Conservation (phyloP, 805 yeast genomes). For the Metschnikowia borealis region DNA sequence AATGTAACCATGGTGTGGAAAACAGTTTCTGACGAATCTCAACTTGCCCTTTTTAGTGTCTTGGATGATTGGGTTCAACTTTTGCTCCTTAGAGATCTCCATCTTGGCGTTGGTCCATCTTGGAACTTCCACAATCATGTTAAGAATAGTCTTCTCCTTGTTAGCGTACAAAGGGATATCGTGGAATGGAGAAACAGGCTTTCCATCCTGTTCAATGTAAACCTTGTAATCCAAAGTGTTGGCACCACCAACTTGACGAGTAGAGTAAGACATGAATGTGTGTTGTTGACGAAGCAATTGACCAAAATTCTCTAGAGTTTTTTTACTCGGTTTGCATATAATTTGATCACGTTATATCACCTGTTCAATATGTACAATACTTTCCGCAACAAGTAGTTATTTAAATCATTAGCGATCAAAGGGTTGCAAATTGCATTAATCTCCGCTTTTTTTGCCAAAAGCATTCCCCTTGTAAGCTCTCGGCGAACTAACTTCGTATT, state of each 20-base stretch:
- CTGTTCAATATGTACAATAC: conserved; percentile 5
- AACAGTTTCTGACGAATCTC: conserved; percentile 72
- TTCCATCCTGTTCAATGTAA: conserved; percentile 87
- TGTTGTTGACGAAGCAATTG: background rate
- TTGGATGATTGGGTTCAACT: conserved; percentile 75
- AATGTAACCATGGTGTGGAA: conserved; percentile 81
- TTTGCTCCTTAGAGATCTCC: conserved; percentile 58
- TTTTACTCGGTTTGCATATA: conserved; percentile 14
- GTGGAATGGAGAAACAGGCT: conserved; percentile 94
- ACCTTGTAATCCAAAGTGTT: conserved; percentile 92
- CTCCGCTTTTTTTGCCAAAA: conserved; percentile 52
- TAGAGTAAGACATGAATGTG: conserved; percentile 61
- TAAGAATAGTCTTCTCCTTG: conserved; percentile 49
- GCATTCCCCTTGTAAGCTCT: conserved; percentile 53
- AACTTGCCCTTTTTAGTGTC: conserved; percentile 73
- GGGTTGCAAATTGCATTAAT: conserved; percentile 42
- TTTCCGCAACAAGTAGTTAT: conserved; percentile 15
- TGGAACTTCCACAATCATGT: conserved; percentile 45
- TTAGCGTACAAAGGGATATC: conserved; percentile 76
- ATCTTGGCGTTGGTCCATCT: conserved; percentile 82
- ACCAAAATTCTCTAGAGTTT: conserved; percentile 9
- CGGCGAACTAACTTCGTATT: conserved; percentile 19
- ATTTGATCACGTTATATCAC: conserved; percentile 15
- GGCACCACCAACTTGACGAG: conserved; percentile 94
- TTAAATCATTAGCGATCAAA: conserved; percentile 5